Base-by-base conservation (phyloP, 495 filamentous ascomycete genomes). In the Aspergillus biplanus region DNA sequence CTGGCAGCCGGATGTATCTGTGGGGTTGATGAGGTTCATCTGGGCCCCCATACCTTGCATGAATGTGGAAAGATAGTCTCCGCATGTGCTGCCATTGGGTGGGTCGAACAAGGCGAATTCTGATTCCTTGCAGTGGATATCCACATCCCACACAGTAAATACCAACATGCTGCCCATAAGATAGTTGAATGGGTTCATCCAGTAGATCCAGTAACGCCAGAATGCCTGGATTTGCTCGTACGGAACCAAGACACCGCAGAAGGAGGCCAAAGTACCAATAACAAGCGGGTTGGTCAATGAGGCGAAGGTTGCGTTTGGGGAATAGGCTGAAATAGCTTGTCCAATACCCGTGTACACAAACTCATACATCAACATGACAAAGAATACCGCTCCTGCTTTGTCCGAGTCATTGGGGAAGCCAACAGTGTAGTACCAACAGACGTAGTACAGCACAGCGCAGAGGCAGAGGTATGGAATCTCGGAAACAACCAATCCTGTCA, bases 131-230 rank as follows among this genome's bases (percentile, higher is more conserved):
- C 90, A 92, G 3, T 71, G 47, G 3, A 90, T 80, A 0, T 75
- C 35, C 1, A 81, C 80, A 58, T 88, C 86, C 56, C 79, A 87
- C 15, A 90, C 71, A 9, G 74, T 80, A 12, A 82, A 82, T 0
- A 84, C 80, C 37, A 91, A 63, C 72, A 91, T 81, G 44, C 80
- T 81, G 58, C 78, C 80, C 52, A 90, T 84, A 7, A 90, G 73
- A 63, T 92, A 92, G 16, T 86, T 89, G 68, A 91, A 86, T 7
- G 90, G 89, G 35, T 87, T 88, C 64, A 90, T 73, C 58, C 82
- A 87, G 74, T 92, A 92, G 64, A 90, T 88, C 90, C 89, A 92
- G 83, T 92, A 92, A 16, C 83, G 76, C 62, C 89, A 89, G 61
- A 90, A 81, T 4, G 73, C 83, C 33, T 80, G 75, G 32, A 90